Base-by-base conservation (phyloP, 441 rosid genomes). In the Adansonia grandidieri region DNA sequence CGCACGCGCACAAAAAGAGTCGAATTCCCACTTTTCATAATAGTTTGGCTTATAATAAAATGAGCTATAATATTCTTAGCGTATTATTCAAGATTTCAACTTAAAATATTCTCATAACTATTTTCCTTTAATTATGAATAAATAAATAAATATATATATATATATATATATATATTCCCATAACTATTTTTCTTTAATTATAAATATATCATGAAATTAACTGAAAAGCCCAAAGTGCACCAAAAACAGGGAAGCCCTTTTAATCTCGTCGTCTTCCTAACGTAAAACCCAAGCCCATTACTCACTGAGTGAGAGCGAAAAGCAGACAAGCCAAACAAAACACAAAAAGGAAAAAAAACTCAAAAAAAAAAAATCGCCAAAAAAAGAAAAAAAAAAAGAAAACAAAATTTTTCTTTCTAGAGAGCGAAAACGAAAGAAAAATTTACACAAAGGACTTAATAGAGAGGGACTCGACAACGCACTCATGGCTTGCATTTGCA, bases 221-320 rank as follows among this genome's bases (percentile, higher is more conserved):
- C 6, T 51, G 1, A 61, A 61, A 61, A 24, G 6, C 65, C 6
- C 40, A 61, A 61, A 10, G 9, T 61, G 15, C 7, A 24, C 32
- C 15, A 61, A 24, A 24, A 24, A 61, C 4, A 9, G 11, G 22
- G 5, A 65, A 51, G 61, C 22, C 74, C 24, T 37, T 51, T 51
- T 70, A 28, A 8, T 2, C 6, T 22, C 64, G 24, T 72, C 75
- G 58, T 79, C 82, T 57, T 79, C 81, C 76, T 76, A 62, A 6
- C 14, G 32, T 1, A 72, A 68, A 72, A 69, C 62, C 58, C 79
- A 82, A 83, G 86, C 88, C 90, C 89, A 86, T 14, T 78, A 77
- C 56, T 47, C 19, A 6, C 17, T 67, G 50, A 48, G 60, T 15
- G 60, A 14, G 80, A 74, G 68, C 51, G 40, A 75, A 74, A 62